These are phyloP conservation scores for Onygena corvina DNA, from an alignment of 2,329 filamentous ascomycete species.

Conservation along the genomic window DNA sequence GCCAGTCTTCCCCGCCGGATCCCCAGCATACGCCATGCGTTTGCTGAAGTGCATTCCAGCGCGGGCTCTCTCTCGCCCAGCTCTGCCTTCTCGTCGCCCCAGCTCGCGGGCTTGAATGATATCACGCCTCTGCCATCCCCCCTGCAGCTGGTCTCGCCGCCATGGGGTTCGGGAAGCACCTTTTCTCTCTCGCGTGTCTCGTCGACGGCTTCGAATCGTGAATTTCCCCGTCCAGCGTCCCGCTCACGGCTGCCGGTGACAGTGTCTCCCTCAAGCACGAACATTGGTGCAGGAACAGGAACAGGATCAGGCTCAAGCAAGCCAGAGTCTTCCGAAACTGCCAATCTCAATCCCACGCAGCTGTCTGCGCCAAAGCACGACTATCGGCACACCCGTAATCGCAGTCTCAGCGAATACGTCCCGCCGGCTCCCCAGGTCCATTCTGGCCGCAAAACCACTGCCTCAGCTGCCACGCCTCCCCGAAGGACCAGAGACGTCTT, in stretches of 20 bases:
- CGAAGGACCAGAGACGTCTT: slow-evolving; percentile 18
- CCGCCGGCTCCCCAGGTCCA: slow-evolving; percentile 58
- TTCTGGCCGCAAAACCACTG: slow-evolving; percentile 57
- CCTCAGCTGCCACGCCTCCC: slow-evolving; percentile 44
- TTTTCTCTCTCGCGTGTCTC: slow-evolving; percentile 33
- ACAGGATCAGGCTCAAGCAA: slow-evolving; percentile 9
- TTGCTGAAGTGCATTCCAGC: slow-evolving; percentile 27
- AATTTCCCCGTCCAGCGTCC: slow-evolving; percentile 7
- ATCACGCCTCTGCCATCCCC: slow-evolving; percentile 71
- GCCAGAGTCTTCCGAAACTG: background rate
- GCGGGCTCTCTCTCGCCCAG: slow-evolving; percentile 44
- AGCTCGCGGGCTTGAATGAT: slow-evolving; percentile 63
- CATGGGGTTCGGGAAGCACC: slow-evolving; percentile 46
- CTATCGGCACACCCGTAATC: slow-evolving; percentile 52
- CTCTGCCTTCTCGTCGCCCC: slow-evolving; percentile 59
- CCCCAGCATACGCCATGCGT: slow-evolving; percentile 33
- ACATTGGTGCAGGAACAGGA: slow-evolving; percentile 18
- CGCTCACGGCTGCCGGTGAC: slow-evolving; percentile 25
- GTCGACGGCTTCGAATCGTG: slow-evolving; percentile 30
- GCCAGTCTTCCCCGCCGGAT: slow-evolving; percentile 34
- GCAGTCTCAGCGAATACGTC: slow-evolving; percentile 79
- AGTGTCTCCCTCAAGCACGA: slow-evolving; percentile 26
- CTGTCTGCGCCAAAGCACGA: slow-evolving; percentile 7
- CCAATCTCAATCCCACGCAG: slow-evolving; percentile 5
- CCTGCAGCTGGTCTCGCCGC: slow-evolving; percentile 36